Conservation (phyloP, 768 basidiomycete genomes). For the Trametes cingulata region DNA sequence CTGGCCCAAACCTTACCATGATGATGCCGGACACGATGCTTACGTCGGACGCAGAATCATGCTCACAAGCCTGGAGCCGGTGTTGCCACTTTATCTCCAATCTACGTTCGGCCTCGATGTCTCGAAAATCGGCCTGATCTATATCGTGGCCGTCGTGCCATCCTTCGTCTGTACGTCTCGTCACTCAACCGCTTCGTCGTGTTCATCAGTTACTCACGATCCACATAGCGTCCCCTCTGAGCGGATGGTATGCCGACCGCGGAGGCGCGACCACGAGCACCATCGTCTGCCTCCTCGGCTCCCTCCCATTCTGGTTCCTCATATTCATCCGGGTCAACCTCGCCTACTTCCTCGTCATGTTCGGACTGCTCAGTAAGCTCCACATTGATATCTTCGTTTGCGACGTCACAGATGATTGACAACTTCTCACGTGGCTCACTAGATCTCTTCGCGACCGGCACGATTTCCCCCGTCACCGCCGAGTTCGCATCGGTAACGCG, state of each 20-base stretch:
- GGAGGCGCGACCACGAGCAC: slow-evolving; percentile 59
- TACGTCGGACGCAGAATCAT: slow-evolving; percentile 18
- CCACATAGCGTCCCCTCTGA: slow-evolving; percentile 51
- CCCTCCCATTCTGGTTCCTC: slow-evolving; percentile 66
- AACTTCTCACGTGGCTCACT: not conserved
- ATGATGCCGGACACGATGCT: not conserved
- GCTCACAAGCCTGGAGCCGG: slow-evolving; percentile 34
- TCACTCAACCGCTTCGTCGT: not conserved
- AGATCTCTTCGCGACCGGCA: slow-evolving; percentile 66
- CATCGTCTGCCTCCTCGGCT: slow-evolving; percentile 45
- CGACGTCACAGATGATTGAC: not conserved
- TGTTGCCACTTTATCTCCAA: slow-evolving; percentile 38
- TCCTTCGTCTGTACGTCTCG: slow-evolving; percentile 57
- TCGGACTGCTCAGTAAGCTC: slow-evolving; percentile 55
- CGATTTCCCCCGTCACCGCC: slow-evolving; percentile 61
- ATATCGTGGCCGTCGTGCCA: slow-evolving; percentile 64
- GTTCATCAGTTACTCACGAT: not conserved
- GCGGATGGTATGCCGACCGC: slow-evolving; percentile 61
- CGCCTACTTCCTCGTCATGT: slow-evolving; percentile 48
- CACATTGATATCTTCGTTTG: not conserved
- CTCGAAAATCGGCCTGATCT: slow-evolving; percentile 60
- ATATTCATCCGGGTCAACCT: slow-evolving; percentile 49
- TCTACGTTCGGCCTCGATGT: slow-evolving; percentile 35
- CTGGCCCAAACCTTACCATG: not conserved
- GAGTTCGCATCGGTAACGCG: slow-evolving; percentile 66